Evolutionary conservation across 2,329 filamentous ascomycete species (phyloP).

Genomic region (Sphaerulina musiva): DNA sequence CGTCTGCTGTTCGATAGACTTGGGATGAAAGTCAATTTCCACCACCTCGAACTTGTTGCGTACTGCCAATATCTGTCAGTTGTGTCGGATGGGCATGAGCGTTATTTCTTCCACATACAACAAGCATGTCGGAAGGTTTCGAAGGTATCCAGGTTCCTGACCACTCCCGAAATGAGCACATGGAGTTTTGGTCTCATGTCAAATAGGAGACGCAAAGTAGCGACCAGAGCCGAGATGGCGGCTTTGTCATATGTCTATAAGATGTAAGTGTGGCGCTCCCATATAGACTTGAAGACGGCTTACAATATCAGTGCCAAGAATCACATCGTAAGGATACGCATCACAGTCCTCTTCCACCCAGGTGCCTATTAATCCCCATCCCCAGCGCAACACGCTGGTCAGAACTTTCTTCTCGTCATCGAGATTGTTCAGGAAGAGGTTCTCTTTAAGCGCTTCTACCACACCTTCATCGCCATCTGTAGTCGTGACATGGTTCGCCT

Average conservation of each 20-base stretch:
- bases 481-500: conserved; percentile 54
- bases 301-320: conserved; percentile 68
- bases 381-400: conserved; percentile 58
- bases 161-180: conserved; percentile 62
- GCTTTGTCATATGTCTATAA: conserved; percentile 62
- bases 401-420: conserved; percentile 44
- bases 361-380: conserved; percentile 51
- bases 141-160: conserved; percentile 65
- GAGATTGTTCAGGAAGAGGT: conserved; percentile 61
- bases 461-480: conserved; percentile 72
- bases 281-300: conserved; percentile 23
- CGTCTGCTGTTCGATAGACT: conserved; percentile 30
- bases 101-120: conserved; percentile 33
- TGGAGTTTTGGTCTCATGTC: conserved; percentile 49
- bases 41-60: conserved; percentile 29
- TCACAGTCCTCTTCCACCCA: conserved; percentile 51
- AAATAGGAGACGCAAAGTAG: conserved; percentile 58
- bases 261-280: conserved; percentile 10
- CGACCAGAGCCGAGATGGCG: conserved; percentile 57
- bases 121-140: conserved; percentile 57
- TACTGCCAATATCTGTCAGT: conserved; percentile 17
- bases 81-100: background rate
- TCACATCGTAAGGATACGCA: conserved; percentile 49
- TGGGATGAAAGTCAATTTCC: conserved; percentile 30
- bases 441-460: conserved; percentile 60